Conservation (phyloP, 2,329 filamentous ascomycete species). For the Paracamarosporium sp. region DNA sequence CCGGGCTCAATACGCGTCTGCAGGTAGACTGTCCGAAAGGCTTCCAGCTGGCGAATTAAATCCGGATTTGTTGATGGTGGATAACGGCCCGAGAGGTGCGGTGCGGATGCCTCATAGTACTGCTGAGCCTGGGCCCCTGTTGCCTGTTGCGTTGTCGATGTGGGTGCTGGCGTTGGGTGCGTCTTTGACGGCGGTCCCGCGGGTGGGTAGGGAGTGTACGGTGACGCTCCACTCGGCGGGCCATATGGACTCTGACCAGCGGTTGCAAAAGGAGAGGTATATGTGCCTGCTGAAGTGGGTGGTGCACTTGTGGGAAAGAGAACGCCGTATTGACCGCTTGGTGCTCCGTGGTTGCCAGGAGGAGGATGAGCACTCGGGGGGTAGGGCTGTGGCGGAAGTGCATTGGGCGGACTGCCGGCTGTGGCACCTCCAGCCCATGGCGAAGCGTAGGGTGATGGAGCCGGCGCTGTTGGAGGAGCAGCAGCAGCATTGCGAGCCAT, state of each 20-base stretch:
- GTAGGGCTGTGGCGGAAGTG: conserved; percentile 39
- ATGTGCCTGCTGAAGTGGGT: conserved; percentile 31
- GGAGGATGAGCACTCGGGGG: conserved; percentile 33
- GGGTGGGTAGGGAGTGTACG: conserved; percentile 37
- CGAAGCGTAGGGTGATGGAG: conserved; percentile 43
- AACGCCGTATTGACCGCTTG: conserved; percentile 43
- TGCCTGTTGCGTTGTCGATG: conserved; percentile 16
- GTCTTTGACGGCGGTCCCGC: conserved; percentile 26
- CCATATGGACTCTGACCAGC: conserved; percentile 38
- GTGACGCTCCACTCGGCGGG: conserved; percentile 20
- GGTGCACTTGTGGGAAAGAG: conserved; percentile 40
- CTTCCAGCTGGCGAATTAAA: conserved; percentile 41
- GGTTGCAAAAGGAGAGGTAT: conserved; percentile 38
- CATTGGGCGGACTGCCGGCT: conserved; percentile 31
- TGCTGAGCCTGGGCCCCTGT: conserved; percentile 9
- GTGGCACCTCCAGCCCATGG: conserved; percentile 43
- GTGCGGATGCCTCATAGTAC: conserved; percentile 11
- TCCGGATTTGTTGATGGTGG: conserved; percentile 34
- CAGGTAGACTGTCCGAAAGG: conserved; percentile 41
- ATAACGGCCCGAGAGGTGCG: conserved; percentile 38
- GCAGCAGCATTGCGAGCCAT: conserved; percentile 37
- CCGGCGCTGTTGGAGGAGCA: conserved; percentile 32
- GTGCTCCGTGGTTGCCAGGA: conserved; percentile 26
- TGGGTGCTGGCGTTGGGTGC: conserved; percentile 14
- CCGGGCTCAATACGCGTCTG: conserved; percentile 28